Evolutionary conservation across 768 basidiomycete species (phyloP).

Genomic region (Mycena capillaripes): DNA sequence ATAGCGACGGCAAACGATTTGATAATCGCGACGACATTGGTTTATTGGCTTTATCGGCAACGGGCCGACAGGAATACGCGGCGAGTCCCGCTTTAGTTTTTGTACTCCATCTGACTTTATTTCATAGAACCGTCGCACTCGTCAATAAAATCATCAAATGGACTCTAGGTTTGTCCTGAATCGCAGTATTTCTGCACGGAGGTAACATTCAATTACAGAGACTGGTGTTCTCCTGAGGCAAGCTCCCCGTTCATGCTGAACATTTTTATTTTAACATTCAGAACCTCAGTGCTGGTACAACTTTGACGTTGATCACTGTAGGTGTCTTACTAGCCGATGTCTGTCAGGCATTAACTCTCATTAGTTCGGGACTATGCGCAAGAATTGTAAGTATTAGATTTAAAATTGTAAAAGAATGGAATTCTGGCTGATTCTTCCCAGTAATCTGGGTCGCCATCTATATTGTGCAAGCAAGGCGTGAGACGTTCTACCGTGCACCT

Average conservation of each 20-base stretch:
- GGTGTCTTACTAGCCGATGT: not conserved
- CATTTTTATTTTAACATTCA: not conserved
- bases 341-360: not conserved
- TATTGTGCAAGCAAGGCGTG: not conserved
- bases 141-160: conserved; percentile 21
- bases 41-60: conserved; percentile 1
- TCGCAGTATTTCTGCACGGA: not conserved
- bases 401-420: no score
- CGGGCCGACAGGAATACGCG: not conserved
- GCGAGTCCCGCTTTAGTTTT: not conserved
- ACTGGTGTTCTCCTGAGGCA: no score
- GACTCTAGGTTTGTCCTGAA: conserved; percentile 15
- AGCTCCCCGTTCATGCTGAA: not conserved
- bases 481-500: not conserved
- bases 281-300: not conserved
- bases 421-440: not conserved
- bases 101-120: not conserved
- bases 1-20: not conserved
- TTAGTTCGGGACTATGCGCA: not conserved
- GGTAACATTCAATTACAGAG: conserved; percentile 2
- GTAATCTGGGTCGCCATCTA: not conserved
- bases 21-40: not conserved
- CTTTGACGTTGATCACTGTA: not conserved
- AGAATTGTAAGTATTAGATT: not conserved
- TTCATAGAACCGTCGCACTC: not conserved